These are phyloP conservation scores for Epichloe scottii DNA, from an alignment of 2,329 filamentous ascomycete species.

Conservation along the genomic window DNA sequence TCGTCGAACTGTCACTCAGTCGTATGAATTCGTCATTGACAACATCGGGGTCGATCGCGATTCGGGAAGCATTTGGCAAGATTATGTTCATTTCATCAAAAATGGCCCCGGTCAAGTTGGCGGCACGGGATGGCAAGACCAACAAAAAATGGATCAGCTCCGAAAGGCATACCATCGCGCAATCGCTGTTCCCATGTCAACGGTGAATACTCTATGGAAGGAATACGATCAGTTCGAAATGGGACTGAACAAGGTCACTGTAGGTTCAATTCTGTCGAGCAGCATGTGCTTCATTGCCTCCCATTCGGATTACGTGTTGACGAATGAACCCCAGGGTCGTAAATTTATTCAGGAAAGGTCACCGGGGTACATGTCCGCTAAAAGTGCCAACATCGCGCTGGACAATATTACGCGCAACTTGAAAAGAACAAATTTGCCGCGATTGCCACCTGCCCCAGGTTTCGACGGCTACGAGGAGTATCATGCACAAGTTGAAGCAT, in stretches of 20 bases:
- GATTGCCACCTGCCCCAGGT: conserved; percentile 68
- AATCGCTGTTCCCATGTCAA: conserved; percentile 73
- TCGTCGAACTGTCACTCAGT: conserved; percentile 66
- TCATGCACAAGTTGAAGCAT: conserved; percentile 69
- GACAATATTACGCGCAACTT: conserved; percentile 75
- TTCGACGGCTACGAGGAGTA: conserved; percentile 84
- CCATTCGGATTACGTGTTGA: background rate
- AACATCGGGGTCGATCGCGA: conserved; percentile 87
- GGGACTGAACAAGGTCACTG: conserved; percentile 81
- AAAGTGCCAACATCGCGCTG: conserved; percentile 79
- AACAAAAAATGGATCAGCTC: conserved; percentile 92
- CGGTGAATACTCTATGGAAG: conserved; percentile 80
- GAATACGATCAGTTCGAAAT: conserved; percentile 97
- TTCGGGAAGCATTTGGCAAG: conserved; percentile 79
- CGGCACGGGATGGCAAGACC: conserved; percentile 85
- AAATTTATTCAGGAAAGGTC: conserved; percentile 93
- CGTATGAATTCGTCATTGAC: conserved; percentile 85
- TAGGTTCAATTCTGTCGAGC: conserved; percentile 29
- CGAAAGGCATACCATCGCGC: conserved; percentile 88
- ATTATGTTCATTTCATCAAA: conserved; percentile 90
- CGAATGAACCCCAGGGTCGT: conserved; percentile 50
- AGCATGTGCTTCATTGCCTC: background rate
- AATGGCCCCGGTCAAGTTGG: conserved; percentile 75
- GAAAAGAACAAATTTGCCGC: conserved; percentile 64
- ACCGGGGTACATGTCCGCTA: conserved; percentile 88